Base-by-base conservation (phyloP, 2,329 filamentous ascomycete genomes). In the Aspergillus melleus region DNA sequence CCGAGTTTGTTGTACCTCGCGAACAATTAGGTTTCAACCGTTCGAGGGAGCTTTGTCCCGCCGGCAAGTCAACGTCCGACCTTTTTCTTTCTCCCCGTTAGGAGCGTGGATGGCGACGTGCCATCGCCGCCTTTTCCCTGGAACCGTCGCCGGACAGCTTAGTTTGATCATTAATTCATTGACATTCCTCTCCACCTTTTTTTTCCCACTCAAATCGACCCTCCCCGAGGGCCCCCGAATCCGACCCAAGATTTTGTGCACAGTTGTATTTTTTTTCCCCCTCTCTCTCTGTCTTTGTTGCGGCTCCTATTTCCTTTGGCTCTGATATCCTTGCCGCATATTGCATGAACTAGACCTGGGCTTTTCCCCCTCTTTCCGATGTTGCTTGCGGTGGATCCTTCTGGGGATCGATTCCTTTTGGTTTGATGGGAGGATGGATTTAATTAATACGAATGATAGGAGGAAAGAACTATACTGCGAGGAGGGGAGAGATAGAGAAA, bases 241-340 rank as follows among this genome's bases (percentile, higher is more conserved):
- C 8, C 22, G 19, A 47, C 19, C 22, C 9, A 47, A 22, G 26
- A 11, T n/a, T 56, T 51, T 49, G 47, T 44, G 30, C 57, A 56
- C 60, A 55, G 44, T 56, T 53, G 22, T 22, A 57, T 58, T 55
- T 53, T 50, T 32, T 44, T 14, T 46, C 52, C 30, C 49, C 36
- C 22, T 9, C 42, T 39, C 22, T 42, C 5, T 19, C 44, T 47
- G 44, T 42, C 49, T 42, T 60, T 57, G 49, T 60, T 62, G 61
- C 55, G 61, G 61, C 58, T 61, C 58, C 61, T 61, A 49, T 30
- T 24, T 44, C 30, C 55, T 53, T 52, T 22, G 19, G 53, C 56
- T 58, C 49, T 49, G 55, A 61, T 58, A 61, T 52, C 57, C 49
- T 56, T 54, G 52, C 42, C 42, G 55, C 49, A 58, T 26, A 55